Evolutionary conservation across 768 basidiomycete species (phyloP), one percentile per base, ranked within the genome.

Genomic region (Naganishia kalamii): DNA sequence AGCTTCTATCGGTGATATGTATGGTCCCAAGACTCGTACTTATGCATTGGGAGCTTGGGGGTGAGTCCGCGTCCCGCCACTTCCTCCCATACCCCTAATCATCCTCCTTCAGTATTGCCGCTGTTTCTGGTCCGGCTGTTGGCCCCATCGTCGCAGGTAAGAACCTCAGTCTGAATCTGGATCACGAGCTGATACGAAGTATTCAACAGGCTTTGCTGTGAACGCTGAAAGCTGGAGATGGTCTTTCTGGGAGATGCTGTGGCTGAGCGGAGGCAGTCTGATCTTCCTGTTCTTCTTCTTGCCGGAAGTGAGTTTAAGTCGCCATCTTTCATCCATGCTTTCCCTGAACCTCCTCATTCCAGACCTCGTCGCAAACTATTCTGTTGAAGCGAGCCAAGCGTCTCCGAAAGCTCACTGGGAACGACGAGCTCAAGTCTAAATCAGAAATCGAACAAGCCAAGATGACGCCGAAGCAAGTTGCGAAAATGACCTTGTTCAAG

Each of bases 361-460:
- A 73, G 69, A 80, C 79, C 2, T 71, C 72, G 13, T 70, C 73
- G 21, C 46, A 63, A 15, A 80, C 73, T 23, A 77, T 80, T 68
- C 75, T 80, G 40, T 65, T 72, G 47, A 71, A 75, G 6, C 78
- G 80, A 23, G 80, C 80, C 17, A 62, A 71, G 25, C 71, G 80
- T 3, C 75, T 80, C 3, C 76, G 80, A 33, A 74, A 75, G 47
- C 63, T 79, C 17, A 79, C 79, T 19, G 76, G 78, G 12, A 79
- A 80, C 74, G 21, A 65, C 15, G 44, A 71, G 6, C 67, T 79
- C 49, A 68, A 71, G 40, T 72, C 76, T 2, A 66, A 73, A 17
- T 62, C 62, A 37, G 79, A 80, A 66, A 65, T 79, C 41, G 72
- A 74, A 3, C 47, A 68, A 23, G 67, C 65, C 12, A 47, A 72